Evolutionary conservation across 202 grass and related monocot species (phyloP), one percentile per base, ranked within the genome.

Genomic region (Panicum virgatum): DNA sequence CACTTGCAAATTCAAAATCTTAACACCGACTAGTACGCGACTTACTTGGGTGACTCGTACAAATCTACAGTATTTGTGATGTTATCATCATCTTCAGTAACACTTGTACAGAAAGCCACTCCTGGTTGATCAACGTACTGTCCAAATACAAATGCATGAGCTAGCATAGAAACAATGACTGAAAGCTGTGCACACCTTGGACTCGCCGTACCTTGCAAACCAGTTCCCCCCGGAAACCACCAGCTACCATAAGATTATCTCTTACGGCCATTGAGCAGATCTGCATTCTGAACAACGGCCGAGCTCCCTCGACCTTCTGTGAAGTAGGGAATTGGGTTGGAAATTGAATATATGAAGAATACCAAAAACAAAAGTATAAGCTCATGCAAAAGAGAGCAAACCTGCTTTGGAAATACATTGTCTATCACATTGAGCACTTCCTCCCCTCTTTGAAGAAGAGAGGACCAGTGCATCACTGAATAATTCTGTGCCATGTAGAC

Each of bases 171-270:
- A 18, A n/a, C n/a, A 72, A 61, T 7, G 9, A 46, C 43, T 20
- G 50, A 37, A 84, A 56, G 7, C 22, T 44, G 1, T 30, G 27
- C 0, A 14, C 16, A 25, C 15, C 36, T 67, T 37, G n/a, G 66
- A 64, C 32, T 40, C 8, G 9, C 0, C 14, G 50, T 86, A 97
- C 89, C 89, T 94, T 94, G 75, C 82, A 97, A 78, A 97, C 80
- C 72, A 97, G 82, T 86, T 97, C 91, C 3, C 94, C 94, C 0
- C 57, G 94, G 77, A 94, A 97, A 36, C 94, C 94, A 66, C 89
- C 91, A 73, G 82, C 85, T 22, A 78, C 94, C 76, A 97, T 50
- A 46, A 97, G 38, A 60, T 94, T 91, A 9, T 83, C 80, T 40
- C 90, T 91, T 11, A 90, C 23, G 57, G 75, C 70, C 85, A 97